Base-by-base conservation (phyloP, 768 basidiomycete species). In the Podaxis sp. region DNA sequence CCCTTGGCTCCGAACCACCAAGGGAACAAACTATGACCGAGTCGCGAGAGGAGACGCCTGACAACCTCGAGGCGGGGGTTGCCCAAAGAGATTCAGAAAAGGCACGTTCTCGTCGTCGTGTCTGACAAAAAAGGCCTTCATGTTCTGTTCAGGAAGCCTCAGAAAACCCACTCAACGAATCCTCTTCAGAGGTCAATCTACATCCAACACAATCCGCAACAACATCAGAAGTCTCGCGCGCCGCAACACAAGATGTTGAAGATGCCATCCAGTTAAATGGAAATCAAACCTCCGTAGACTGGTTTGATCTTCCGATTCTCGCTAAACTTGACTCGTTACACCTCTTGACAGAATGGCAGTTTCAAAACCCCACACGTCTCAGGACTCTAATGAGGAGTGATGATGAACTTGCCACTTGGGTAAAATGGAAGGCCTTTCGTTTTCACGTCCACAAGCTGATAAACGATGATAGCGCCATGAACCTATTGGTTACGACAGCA, bases 401-500 rank as follows among this genome's bases (percentile, higher is more conserved):
- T 60, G 91, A 93, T 64, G 92, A 93, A 47, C 76, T 79, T 59
- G 90, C 88, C 25, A 75, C 82, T 36, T 95, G 93, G 93, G 93
- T 91, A 61, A 66, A 89, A 49, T 33, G 17, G 13, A 27, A 60
- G 41, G 37, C 29, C 11, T 58, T 57, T 25, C n/a, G 7, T 8
- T 33, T 58, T 22, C 36, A 53, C 53, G 61, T 33, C 53, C 59
- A 58, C 58, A 57, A 33, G 40, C 40, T 57, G 33, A 63, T 61
- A 55, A 46, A 43, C 33, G 40, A 22, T 8, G 64, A 22, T 50
- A 95, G 93, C 88, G 93, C 25, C 85, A 90, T 59, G 90, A 93
- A 68, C 93, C 93, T 8, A 84, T 94, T 64, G 93, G 93, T 5
- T 93, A 90, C 66, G 93, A 94, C 67, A 82, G 83, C 43, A 87